These are phyloP conservation scores for Scorias spongiosa DNA, from an alignment of 2,329 filamentous ascomycete genomes.

Conservation along the genomic window DNA sequence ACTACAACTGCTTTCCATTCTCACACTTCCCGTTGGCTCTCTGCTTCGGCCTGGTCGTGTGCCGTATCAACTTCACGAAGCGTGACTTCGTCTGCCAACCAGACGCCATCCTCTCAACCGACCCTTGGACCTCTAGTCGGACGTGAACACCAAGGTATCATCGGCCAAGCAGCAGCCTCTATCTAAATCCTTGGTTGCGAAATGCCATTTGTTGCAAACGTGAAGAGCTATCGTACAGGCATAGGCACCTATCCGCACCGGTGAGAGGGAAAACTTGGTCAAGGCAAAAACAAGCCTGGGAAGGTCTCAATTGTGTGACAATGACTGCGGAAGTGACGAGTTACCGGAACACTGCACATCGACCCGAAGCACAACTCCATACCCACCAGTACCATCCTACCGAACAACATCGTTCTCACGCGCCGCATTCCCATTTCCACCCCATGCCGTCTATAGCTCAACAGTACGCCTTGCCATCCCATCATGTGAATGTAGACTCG, in stretches of 20 bases:
- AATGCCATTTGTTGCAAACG: conserved; percentile 17
- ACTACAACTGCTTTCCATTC: too few relatives aligned
- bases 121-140: too few relatives aligned
- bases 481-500: conserved; percentile 7
- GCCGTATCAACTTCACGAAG: too few relatives aligned
- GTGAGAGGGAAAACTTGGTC: conserved; percentile 13
- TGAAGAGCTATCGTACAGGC: conserved; percentile 20
- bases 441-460: conserved; percentile 16
- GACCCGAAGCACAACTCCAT: conserved; percentile 5
- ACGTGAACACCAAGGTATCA: not conserved
- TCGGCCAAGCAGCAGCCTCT: conserved; percentile 1
- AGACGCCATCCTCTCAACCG: too few relatives aligned
- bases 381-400: conserved; percentile 4
- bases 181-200: conserved; percentile 3
- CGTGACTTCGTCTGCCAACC: too few relatives aligned
- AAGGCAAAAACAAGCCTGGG: conserved; percentile 5
- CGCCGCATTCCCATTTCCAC: conserved; percentile 2
- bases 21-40: too few relatives aligned
- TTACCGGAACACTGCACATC: not conserved
- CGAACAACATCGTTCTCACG: conserved; percentile 2
- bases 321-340: conserved; percentile 16
- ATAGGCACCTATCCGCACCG: conserved; percentile 18
- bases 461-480: conserved; percentile 18
- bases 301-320: conserved; percentile 6
- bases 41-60: too few relatives aligned